Evolutionary conservation across 176 grass and related monocot genomes (phyloP), one percentile per base, ranked within the genome.

Genomic region (Cenchrus fungigraminus): DNA sequence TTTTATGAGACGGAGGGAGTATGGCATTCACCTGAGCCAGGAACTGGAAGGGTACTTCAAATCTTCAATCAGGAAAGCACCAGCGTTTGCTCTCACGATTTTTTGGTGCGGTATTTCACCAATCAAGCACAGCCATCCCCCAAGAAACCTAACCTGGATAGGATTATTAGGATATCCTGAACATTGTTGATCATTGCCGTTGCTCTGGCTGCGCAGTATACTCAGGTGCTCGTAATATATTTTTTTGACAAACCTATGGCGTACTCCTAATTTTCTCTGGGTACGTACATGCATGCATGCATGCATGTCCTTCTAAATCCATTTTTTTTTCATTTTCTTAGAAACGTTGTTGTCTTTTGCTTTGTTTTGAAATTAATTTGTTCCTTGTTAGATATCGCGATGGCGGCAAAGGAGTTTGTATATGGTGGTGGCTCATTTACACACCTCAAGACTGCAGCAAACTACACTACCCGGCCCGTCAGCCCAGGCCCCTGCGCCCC

Each of bases 171-270:
- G 19, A 19, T 31, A 55, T 56, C 68, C 64, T 81, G 67, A 64
- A 6, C 43, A 40, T 42, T 12, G 12, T 1, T 56, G 20, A 25
- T 25, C 25, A 68, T 81, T 13, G 16, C 8, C 64, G 10, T 81
- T 4, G 32, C 64, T 2, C 32, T 57, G 37, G 17, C 16, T 6
- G 51, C 28, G 37, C 62, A 68, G 22, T 77, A 16, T 15, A 55
- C 25, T 25, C 73, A 17, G 73, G 83, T 85, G 58, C 11, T 43
- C 69, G 34, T 77, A 56, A 2, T 52, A 25, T 25, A 25, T 66
- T 25, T 0, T 2, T 20, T 52, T 49, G 46, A 25, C 25, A 0
- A 25, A 25, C 25, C 25, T 25, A 25, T 25, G 25, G 25, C 25
- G 25, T 25, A 25, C 25, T 25, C 25, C 25, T 25, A 25, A 25